A percentile compares a stretch with the other conserved stretches of the same genome.
phyloP scores from a whole-genome alignment of 75 land plant genomes.

The Selaginella tamariscina region DNA sequence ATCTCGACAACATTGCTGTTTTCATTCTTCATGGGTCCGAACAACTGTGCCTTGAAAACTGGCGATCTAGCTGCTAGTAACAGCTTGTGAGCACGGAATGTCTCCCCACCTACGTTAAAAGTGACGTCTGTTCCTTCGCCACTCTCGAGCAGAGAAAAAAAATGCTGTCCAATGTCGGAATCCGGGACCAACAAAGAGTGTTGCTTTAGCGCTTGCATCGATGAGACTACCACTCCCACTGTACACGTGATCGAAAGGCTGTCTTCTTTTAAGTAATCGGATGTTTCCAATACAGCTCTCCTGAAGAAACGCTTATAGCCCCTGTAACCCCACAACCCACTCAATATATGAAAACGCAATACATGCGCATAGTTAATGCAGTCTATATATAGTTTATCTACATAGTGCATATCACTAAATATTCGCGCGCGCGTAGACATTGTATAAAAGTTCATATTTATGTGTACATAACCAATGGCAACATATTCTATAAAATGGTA shows the following conservation, averaged over 20 bases:
- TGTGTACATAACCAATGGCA: too few species aligned
- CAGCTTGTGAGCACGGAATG: constrained; percentile 5
- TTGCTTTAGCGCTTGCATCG: neutral
- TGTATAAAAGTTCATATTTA: too few species aligned
- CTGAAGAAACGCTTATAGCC: constrained; percentile 96
- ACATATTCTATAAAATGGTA: too few species aligned
- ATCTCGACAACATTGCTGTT: neutral
- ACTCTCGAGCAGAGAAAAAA: constrained; percentile 1
- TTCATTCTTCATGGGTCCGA: neutral
- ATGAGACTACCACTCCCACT: neutral
- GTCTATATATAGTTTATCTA: too few species aligned
- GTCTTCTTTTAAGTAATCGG: constrained; percentile 34
- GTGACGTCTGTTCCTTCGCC: constrained; percentile 1
- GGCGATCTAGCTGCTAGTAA: constrained; percentile 10
- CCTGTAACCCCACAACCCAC: constrained; percentile 31
- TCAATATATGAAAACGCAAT: too few species aligned
- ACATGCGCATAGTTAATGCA: too few species aligned
- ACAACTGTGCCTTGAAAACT: constrained; percentile 8
- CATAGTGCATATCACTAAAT: too few species aligned
- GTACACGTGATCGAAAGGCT: constrained; percentile 5
- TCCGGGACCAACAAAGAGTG: neutral
- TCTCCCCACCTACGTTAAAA: constrained; percentile 3
- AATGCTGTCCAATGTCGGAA: neutral
- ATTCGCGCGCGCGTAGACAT: too few species aligned
- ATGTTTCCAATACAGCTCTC: constrained; percentile 63